phyloP scores from a whole-genome alignment of 495 filamentous ascomycete genomes.

The Jackrogersella minutella region DNA sequence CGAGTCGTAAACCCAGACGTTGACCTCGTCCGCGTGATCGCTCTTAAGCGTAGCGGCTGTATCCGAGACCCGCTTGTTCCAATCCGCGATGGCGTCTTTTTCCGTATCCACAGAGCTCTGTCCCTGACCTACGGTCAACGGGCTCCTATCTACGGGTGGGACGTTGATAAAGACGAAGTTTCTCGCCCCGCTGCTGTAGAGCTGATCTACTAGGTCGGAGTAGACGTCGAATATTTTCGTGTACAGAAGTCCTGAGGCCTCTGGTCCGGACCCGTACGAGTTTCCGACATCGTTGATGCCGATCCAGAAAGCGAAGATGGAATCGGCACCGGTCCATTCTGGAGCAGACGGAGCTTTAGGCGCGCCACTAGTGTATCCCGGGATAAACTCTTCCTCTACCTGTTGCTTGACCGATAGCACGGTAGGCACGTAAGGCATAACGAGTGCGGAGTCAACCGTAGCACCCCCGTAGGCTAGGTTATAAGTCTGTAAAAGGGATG shows the following conservation, averaged over 20 bases:
- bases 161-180: conserved; percentile 81
- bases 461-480: conserved; percentile 76
- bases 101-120: conserved; percentile 40
- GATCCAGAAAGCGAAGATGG: conserved; percentile 76
- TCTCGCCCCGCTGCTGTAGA: conserved; percentile 71
- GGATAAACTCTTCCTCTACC: conserved; percentile 56
- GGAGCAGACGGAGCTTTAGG: conserved; percentile 48
- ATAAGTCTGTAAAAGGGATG: conserved; percentile 66
- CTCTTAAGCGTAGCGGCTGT: conserved; percentile 49
- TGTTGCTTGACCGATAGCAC: conserved; percentile 69
- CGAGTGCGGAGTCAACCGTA: conserved; percentile 68
- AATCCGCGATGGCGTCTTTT: conserved; percentile 49
- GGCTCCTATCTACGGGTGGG: conserved; percentile 74
- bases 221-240: conserved; percentile 67
- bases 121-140: conserved; percentile 54
- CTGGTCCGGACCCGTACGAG: conserved; percentile 60
- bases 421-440: conserved; percentile 57
- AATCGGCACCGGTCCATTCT: conserved; percentile 67
- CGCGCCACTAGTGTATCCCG: conserved; percentile 54
- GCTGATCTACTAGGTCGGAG: conserved; percentile 59
- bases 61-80: conserved; percentile 47
- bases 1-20: conserved; percentile 57
- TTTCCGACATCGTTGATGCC: conserved; percentile 84
- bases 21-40: conserved; percentile 47
- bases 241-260: conserved; percentile 50